A percentile compares a stretch with the other conserved stretches of the same genome.
Evolutionary conservation across 352 stramenopile species (phyloP).

Genomic region (Thraustotheca clavata): DNA sequence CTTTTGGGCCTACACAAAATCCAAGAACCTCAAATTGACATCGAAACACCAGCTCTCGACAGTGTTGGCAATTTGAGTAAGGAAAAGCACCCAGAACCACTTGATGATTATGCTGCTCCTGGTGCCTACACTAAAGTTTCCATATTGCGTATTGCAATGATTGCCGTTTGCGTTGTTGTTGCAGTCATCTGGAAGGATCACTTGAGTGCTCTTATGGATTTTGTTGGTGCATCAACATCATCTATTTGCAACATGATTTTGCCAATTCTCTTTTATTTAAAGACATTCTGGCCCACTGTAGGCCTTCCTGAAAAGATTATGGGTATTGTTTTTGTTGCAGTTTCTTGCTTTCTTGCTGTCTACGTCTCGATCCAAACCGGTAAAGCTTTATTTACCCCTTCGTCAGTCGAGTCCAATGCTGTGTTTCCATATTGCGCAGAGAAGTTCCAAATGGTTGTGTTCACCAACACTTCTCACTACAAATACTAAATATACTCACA

Average conservation of each 20-base stretch:
- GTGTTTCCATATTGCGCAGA: constrained; percentile 22
- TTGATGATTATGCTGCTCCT: neutral
- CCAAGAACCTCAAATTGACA: neutral
- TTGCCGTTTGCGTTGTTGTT: constrained; percentile 39
- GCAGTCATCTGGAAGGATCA: constrained; percentile 38
- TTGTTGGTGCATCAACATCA: constrained; percentile 26
- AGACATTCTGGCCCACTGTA: constrained; percentile 25
- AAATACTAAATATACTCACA: neutral
- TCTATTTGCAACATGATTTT: constrained; percentile 26
- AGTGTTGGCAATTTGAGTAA: neutral
- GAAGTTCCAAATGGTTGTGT: constrained; percentile 23
- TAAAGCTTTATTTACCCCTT: constrained; percentile 23
- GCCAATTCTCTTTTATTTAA: constrained; percentile 27
- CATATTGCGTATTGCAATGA: constrained; percentile 19
- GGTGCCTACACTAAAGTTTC: neutral
- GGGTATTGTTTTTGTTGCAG: constrained; percentile 20
- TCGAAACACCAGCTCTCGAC: neutral
- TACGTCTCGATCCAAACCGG: constrained; percentile 30
- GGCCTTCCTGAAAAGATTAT: constrained; percentile 20
- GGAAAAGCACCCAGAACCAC: neutral
- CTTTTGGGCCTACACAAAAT: constrained; percentile 12
- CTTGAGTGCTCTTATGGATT: constrained; percentile 19
- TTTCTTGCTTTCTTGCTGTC: constrained; percentile 20
- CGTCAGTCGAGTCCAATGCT: neutral
- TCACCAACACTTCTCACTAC: constrained; percentile 27